Conservation (phyloP, 176 grass and related monocot genomes). For the Puccinellia tenuiflora region DNA sequence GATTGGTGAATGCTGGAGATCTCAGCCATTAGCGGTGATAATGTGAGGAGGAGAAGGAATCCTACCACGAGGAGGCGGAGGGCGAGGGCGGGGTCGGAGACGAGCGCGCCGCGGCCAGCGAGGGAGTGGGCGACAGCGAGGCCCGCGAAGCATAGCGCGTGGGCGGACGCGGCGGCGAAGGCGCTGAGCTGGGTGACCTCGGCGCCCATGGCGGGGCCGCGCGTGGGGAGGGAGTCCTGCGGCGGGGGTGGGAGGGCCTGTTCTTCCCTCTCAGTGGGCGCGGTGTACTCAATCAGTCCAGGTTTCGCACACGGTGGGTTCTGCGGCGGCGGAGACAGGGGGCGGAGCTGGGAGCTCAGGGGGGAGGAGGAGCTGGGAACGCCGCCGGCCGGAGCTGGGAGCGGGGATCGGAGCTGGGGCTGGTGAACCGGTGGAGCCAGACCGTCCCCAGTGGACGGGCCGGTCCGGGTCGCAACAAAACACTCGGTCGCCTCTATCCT, state of each 20-base stretch:
- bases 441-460: not conserved
- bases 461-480: not conserved
- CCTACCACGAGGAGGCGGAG: conserved; percentile 67
- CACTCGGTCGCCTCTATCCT: not conserved
- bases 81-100: conserved; percentile 44
- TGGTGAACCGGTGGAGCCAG: not conserved
- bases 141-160: conserved; percentile 46
- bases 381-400: not conserved
- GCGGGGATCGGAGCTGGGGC: not conserved
- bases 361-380: not conserved
- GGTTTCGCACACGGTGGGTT: not conserved
- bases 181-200: conserved; percentile 37
- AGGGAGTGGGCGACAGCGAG: conserved; percentile 34
- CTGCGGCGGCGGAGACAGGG: not conserved
- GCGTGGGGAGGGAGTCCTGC: not conserved
- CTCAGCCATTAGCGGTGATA: no score
- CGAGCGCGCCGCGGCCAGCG: conserved; percentile 30
- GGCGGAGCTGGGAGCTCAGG: not conserved
- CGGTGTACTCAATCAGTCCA: not conserved
- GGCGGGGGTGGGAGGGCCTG: not conserved
- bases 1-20: no score
- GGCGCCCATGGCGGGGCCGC: conserved; percentile 18
- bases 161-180: conserved; percentile 7
- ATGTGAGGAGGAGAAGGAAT: not conserved
- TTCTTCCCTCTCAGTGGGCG: not conserved